phyloP scores from a whole-genome alignment of 2,329 filamentous ascomycete species.

The Venturia asperata region DNA sequence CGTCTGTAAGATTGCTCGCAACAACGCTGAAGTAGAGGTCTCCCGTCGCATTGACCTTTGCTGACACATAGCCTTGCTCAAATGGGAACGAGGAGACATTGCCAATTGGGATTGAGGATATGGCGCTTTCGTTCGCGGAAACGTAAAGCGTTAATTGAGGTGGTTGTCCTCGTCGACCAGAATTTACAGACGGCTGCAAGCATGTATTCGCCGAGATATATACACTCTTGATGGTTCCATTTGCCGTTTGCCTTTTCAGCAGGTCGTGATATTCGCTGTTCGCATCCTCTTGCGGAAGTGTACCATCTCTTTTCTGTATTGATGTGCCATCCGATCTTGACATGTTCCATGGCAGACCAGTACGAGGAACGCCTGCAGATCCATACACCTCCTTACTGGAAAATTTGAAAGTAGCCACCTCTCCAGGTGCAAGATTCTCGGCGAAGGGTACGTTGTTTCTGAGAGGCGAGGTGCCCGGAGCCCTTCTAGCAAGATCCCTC shows the following conservation, averaged over 20 bases:
- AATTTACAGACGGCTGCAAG: conserved; percentile 58
- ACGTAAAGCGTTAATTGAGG: conserved; percentile 74
- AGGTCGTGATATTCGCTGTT: conserved; percentile 16
- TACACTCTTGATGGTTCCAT: conserved; percentile 44
- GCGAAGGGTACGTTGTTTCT: conserved; percentile 54
- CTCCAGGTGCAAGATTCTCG: conserved; percentile 57
- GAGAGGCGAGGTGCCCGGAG: conserved; percentile 44
- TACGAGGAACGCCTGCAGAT: conserved; percentile 28
- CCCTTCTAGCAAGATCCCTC: conserved; percentile 56
- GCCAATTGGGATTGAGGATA: conserved; percentile 56
- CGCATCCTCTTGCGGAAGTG: neutral
- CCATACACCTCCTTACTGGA: conserved; percentile 48
- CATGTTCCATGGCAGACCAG: conserved; percentile 27
- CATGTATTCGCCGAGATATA: conserved; percentile 87
- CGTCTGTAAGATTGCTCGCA: conserved; percentile 57
- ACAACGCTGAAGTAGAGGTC: conserved; percentile 71
- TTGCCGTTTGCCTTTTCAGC: conserved; percentile 20
- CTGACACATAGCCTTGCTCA: conserved; percentile 62
- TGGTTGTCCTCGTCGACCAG: conserved; percentile 38
- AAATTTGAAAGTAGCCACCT: conserved; percentile 58
- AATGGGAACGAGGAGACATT: conserved; percentile 48
- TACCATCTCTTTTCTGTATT: conserved; percentile 13
- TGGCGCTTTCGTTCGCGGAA: conserved; percentile 58
- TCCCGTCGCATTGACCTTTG: conserved; percentile 53
- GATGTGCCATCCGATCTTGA: conserved; percentile 13